Evolutionary conservation across 352 stramenopile genomes (phyloP).

Genomic region (Pythium volutum): DNA sequence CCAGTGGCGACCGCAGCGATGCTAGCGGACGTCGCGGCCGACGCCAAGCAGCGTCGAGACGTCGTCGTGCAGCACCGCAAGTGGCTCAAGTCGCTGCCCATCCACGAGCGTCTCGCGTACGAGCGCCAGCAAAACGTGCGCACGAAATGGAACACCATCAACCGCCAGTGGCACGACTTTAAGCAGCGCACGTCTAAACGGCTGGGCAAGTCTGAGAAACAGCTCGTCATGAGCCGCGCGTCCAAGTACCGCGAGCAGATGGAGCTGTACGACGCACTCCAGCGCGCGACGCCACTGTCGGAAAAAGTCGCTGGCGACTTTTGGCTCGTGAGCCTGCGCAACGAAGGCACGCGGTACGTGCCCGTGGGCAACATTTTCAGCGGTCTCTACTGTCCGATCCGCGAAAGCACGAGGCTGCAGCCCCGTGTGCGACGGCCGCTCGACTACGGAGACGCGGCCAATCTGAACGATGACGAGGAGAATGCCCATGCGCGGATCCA

Average conservation of each 20-base stretch:
- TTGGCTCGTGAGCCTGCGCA: slow-evolving; percentile 89
- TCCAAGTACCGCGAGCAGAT: slow-evolving; percentile 86
- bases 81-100: slow-evolving; percentile 65
- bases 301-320: slow-evolving; percentile 87
- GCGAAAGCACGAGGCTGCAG: slow-evolving; percentile 57
- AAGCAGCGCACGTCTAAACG: slow-evolving; percentile 51
- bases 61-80: slow-evolving; percentile 49
- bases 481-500: background rate
- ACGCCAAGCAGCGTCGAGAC: slow-evolving; percentile 43
- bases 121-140: slow-evolving; percentile 67
- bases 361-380: slow-evolving; percentile 93
- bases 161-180: slow-evolving; percentile 69
- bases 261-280: slow-evolving; percentile 88
- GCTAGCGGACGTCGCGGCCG: slow-evolving; percentile 18
- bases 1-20: background rate
- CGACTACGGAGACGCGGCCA: slow-evolving; percentile 32
- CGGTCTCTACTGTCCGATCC: slow-evolving; percentile 87
- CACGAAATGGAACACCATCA: slow-evolving; percentile 68
- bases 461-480: slow-evolving; percentile 11
- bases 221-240: slow-evolving; percentile 85
- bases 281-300: slow-evolving; percentile 79
- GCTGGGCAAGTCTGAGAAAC: slow-evolving; percentile 56
- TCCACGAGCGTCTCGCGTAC: slow-evolving; percentile 63
- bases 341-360: slow-evolving; percentile 84
- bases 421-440: slow-evolving; percentile 56